Conservation (phyloP, 495 filamentous ascomycete genomes). For the Choiromyces venosus region DNA sequence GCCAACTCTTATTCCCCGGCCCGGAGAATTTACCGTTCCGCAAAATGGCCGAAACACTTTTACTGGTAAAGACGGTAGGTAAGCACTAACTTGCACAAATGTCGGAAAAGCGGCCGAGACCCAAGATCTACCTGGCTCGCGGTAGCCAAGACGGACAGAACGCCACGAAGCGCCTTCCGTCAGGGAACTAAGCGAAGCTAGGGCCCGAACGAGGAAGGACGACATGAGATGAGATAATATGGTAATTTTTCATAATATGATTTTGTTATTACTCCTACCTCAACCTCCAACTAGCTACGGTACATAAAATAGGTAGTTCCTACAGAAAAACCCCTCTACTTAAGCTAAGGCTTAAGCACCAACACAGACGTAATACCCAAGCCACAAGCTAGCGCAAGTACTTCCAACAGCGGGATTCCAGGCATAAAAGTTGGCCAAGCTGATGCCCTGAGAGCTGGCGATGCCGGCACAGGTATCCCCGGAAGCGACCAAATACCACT, state of each 20-base stretch:
- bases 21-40: no score
- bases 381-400: slow-evolving; percentile 43
- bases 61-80: no score
- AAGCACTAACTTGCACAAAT: no score
- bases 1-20: no score
- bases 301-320: background rate
- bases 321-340: background rate
- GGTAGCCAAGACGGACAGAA: no score
- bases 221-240: no score
- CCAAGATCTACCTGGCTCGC: no score
- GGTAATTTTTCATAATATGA: background rate
- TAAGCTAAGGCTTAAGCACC: background rate
- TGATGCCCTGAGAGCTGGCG: slow-evolving; percentile 30
- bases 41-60: no score
- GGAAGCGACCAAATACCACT: slow-evolving; percentile 22
- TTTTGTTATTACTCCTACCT: background rate
- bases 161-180: no score
- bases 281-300: background rate
- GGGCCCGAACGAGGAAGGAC: no score
- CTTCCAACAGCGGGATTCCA: slow-evolving; percentile 47
- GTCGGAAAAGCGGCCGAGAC: no score
- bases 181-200: no score
- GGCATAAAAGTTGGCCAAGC: slow-evolving; percentile 38
- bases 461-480: slow-evolving; percentile 32
- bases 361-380: slow-evolving; percentile 6